These are phyloP conservation scores for Nemania bipapillata DNA, from an alignment of 2,329 filamentous ascomycete genomes.

Conservation along the genomic window DNA sequence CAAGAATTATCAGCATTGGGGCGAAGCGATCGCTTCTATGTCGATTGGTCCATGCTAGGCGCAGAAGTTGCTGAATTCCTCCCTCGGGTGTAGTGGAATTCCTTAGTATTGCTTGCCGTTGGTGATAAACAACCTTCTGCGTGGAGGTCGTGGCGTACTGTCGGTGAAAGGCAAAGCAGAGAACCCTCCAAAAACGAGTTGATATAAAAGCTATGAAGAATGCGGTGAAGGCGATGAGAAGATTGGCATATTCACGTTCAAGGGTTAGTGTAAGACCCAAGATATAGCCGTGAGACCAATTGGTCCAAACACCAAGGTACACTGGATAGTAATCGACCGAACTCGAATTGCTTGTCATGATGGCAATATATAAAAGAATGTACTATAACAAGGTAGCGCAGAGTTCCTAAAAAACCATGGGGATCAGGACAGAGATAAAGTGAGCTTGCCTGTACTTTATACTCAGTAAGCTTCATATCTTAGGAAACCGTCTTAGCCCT, in stretches of 20 bases:
- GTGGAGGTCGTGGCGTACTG: neutral
- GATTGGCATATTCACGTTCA: neutral
- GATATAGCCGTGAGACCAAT: slow-evolving; percentile 7
- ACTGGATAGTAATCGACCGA: too few relatives aligned
- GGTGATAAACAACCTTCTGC: neutral
- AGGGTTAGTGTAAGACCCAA: slow-evolving; percentile 3
- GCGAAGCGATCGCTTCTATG: neutral
- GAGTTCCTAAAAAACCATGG: too few relatives aligned
- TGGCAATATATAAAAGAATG: too few relatives aligned
- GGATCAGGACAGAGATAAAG: too few relatives aligned
- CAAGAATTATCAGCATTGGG: neutral
- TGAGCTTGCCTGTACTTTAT: too few relatives aligned
- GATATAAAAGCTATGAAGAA: slow-evolving; percentile 10
- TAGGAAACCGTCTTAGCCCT: too few relatives aligned
- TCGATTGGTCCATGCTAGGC: neutral
- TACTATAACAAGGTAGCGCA: too few relatives aligned
- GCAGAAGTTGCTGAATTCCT: neutral
- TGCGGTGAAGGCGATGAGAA: neutral
- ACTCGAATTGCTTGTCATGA: too few relatives aligned
- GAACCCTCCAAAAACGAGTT: neutral
- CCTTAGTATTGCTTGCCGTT: neutral
- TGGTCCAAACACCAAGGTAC: neutral
- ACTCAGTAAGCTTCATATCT: too few relatives aligned
- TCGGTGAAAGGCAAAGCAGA: neutral
- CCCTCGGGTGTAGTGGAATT: neutral